phyloP scores from a whole-genome alignment of 1,139 yeast genomes.

The Yamadazyma dushanensis region DNA sequence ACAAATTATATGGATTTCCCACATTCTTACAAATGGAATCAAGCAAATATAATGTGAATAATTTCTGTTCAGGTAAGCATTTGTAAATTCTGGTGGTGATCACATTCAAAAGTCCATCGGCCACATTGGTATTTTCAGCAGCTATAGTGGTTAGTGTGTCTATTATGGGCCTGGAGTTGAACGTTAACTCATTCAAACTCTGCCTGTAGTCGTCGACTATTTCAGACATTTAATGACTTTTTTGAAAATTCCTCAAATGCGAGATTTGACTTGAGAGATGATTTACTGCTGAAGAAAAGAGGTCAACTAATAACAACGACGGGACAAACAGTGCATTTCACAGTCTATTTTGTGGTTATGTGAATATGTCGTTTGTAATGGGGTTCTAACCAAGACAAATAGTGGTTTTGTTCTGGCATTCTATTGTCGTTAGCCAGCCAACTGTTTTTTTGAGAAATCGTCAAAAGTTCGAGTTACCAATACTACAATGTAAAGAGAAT shows the following conservation, averaged over 20 bases:
- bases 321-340: not conserved
- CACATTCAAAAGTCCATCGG: constrained; percentile 75
- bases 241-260: not conserved
- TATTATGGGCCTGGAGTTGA: constrained; percentile 88
- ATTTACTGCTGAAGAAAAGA: not conserved
- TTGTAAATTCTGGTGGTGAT: constrained; percentile 60
- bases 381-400: too few species aligned
- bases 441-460: constrained; percentile 3
- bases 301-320: not conserved
- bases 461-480: constrained; percentile 1
- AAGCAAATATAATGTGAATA: constrained; percentile 77
- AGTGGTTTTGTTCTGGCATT: too few species aligned
- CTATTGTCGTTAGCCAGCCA: constrained; percentile 6
- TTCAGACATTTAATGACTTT: too few species aligned
- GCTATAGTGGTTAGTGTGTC: constrained; percentile 85
- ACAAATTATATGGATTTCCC: constrained; percentile 81
- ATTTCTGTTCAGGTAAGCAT: constrained; percentile 72
- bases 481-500: not conserved
- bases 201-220: constrained; percentile 57
- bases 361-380: too few species aligned
- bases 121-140: constrained; percentile 73
- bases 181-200: constrained; percentile 74
- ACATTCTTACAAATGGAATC: constrained; percentile 94
- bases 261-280: not conserved
- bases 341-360: too few species aligned